Conservation (phyloP, 345 rosid genomes). For the Lumnitzera racemosa region DNA sequence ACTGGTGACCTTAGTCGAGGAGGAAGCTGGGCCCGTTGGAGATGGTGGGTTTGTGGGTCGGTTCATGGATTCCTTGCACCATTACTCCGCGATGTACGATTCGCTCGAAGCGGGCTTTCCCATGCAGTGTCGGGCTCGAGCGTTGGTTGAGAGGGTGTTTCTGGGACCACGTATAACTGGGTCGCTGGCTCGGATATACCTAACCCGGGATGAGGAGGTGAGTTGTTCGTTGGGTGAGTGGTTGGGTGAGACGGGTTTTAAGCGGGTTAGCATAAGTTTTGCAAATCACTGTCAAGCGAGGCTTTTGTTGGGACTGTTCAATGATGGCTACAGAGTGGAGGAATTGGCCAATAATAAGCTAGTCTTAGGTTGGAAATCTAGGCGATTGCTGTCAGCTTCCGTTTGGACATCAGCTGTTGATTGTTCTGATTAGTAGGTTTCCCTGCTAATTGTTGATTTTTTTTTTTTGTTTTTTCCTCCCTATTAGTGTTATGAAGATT, state of each 20-base stretch:
- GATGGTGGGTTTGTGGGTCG: constrained; percentile 53
- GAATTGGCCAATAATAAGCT: constrained; percentile 52
- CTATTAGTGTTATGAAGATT: neutral
- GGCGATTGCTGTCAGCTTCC: constrained; percentile 75
- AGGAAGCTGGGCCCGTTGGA: constrained; percentile 45
- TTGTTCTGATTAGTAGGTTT: constrained; percentile 26
- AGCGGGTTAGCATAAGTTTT: constrained; percentile 46
- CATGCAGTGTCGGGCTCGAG: constrained; percentile 46
- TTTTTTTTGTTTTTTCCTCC: neutral
- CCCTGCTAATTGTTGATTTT: neutral
- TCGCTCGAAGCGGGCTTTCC: constrained; percentile 78
- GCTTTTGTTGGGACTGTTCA: constrained; percentile 64
- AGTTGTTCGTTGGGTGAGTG: constrained; percentile 42
- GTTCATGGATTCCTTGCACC: constrained; percentile 80
- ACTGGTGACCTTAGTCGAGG: constrained; percentile 56
- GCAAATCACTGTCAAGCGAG: constrained; percentile 82
- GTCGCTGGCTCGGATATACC: constrained; percentile 45
- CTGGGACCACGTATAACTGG: constrained; percentile 58
- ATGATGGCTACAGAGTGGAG: constrained; percentile 72
- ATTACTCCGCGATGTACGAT: constrained; percentile 76
- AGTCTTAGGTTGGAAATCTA: constrained; percentile 74
- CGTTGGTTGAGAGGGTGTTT: constrained; percentile 62
- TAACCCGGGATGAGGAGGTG: constrained; percentile 20
- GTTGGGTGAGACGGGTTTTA: constrained; percentile 41
- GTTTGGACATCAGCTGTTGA: constrained; percentile 46